These are phyloP conservation scores for Podaxis rugospora DNA, from an alignment of 768 basidiomycete species.

Conservation along the genomic window DNA sequence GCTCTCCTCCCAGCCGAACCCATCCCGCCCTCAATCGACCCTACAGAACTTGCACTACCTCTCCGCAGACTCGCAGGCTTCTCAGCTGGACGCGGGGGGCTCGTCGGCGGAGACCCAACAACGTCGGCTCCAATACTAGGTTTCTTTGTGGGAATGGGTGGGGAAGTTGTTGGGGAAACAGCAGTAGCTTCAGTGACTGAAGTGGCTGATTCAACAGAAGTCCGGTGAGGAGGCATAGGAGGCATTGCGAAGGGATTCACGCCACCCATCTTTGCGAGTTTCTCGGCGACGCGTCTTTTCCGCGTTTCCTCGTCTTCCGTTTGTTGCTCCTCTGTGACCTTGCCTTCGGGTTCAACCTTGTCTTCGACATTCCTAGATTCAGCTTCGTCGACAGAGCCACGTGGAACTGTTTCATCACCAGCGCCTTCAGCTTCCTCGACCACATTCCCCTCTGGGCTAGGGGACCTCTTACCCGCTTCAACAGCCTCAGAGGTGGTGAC, in stretches of 20 bases:
- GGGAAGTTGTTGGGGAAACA: conserved; percentile 5
- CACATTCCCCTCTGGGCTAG: background rate
- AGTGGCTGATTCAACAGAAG: conserved; percentile 13
- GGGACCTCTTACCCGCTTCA: background rate
- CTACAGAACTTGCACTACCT: background rate
- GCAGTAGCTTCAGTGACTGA: background rate
- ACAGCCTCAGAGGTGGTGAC: background rate
- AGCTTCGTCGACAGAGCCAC: background rate
- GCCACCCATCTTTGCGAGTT: conserved; percentile 63
- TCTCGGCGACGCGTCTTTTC: conserved; percentile 58
- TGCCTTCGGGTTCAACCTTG: background rate
- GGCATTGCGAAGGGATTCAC: conserved; percentile 52
- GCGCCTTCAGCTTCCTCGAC: background rate
- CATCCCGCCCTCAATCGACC: background rate
- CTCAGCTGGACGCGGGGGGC: background rate
- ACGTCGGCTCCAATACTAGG: background rate
- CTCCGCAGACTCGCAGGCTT: conserved; percentile 2
- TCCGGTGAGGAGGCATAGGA: conserved; percentile 19
- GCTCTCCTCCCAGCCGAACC: background rate
- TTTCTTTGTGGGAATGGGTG: background rate
- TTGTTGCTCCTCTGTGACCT: background rate
- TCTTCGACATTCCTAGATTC: background rate
- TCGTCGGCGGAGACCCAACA: background rate
- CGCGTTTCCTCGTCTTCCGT: conserved; percentile 48
- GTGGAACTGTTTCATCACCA: no score